Conservation (phyloP, 139 green algal genomes). For the Chlamydomonas asymmetrica region DNA sequence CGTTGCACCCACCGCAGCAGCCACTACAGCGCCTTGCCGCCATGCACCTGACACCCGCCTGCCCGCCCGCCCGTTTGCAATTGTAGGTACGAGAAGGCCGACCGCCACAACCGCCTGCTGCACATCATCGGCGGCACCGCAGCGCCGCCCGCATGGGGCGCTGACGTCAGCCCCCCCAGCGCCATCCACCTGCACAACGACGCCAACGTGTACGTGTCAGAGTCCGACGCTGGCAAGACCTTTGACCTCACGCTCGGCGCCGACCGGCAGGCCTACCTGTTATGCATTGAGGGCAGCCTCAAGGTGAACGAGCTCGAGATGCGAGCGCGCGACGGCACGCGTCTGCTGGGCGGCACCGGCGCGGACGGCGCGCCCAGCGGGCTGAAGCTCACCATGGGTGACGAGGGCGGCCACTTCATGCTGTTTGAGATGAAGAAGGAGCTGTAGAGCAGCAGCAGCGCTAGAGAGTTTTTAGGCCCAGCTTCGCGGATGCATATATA, state of each 20-base stretch:
- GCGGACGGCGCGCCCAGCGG: background rate
- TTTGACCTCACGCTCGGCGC: conserved; percentile 44
- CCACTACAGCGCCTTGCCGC: background rate
- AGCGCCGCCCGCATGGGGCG: conserved; percentile 21
- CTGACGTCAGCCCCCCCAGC: background rate
- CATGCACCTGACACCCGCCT: conserved; percentile 1
- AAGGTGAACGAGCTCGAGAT: conserved; percentile 8
- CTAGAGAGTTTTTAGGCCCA: too few relatives aligned
- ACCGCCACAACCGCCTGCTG: conserved; percentile 75
- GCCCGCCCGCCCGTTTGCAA: too few relatives aligned
- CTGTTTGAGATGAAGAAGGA: conserved; percentile 57
- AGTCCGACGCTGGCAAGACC: conserved; percentile 50
- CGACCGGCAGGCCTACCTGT: conserved; percentile 52
- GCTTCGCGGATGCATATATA: too few relatives aligned
- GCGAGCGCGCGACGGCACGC: conserved; percentile 4
- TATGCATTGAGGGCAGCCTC: conserved; percentile 66
- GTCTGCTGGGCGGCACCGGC: background rate
- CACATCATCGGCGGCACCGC: conserved; percentile 67
- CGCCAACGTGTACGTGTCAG: conserved; percentile 72
- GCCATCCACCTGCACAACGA: conserved; percentile 42
- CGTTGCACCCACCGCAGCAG: too few relatives aligned
- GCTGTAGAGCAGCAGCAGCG: too few relatives aligned
- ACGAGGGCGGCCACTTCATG: conserved; percentile 62
- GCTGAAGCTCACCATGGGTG: conserved; percentile 25
- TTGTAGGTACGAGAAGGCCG: conserved; percentile 26